Base-by-base conservation (phyloP, 805 yeast genomes). In the Candida khao-thaluensis region DNA sequence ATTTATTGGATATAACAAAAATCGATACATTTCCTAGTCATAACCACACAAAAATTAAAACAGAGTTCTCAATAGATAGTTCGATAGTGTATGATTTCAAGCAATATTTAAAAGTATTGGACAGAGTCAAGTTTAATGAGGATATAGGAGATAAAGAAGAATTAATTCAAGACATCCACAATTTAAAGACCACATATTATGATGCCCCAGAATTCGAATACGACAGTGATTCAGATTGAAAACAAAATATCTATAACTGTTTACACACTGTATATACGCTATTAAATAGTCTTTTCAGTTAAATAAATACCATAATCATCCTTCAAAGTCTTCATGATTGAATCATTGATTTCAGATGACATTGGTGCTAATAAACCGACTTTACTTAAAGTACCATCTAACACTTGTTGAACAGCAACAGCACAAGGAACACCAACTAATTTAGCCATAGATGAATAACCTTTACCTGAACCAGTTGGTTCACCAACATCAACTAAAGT, bases 371-470 rank as follows among this genome's bases (percentile, higher is more conserved):
- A 74, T 60, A 93, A 75, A 53, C 99, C 99, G 46, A 72, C 77
- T 53, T 76, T 74, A 55, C 80, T 74, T 51, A 76, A 72, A 42
- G 82, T 78, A 50, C 96, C 96, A 52, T 85, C 79, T 55, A 93
- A 76, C 47, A 93, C 85, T 66, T 85, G 83, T 69, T 80, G 79
- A 43, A 85, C 75, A 21, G 98, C 99, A 62, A 93, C 95, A 40
- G 96, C 96, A 71, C 96, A 91, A 51, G 99, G 99, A 48, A 89
- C 91, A 73, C 99, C 99, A 40, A 93, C 99, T 49, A 87, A 79
- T 64, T 91, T 90, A 51, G 99, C 99, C 99, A 93, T 93, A 24
- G 98, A 90, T 28, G 95, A 84, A 81, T 91, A 93, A 45, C 90
- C 88, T 46, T 77, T 71, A 22, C 30, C 34, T 12, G 41, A 31